Evolutionary conservation across 1,284 basidiomycete species (phyloP), one percentile per base, ranked within the genome.

Genomic region (Farysia itapuensis): DNA sequence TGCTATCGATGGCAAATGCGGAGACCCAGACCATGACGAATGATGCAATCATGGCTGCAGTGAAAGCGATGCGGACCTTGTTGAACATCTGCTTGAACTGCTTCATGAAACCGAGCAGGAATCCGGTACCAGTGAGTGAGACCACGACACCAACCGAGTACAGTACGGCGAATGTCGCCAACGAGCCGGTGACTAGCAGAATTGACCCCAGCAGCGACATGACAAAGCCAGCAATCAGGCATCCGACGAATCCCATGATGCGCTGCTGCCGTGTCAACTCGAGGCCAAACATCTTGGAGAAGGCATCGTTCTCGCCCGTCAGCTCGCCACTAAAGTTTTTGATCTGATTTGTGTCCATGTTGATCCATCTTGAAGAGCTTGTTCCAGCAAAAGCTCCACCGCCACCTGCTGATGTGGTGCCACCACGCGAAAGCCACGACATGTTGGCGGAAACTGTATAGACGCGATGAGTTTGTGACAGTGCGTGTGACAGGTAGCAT

Each of bases 101-200:
- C 51, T 57, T 60, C 16, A 60, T 57, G 35, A 72, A 72, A 3
- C 66, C 58, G 12, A 65, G 42, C 36, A 67, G 43, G 39, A 70
- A 70, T 2, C 70, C 70, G 1, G 70, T 70, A 8, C 90, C 92
- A 49, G 88, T 78, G 39, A 96, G 83, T 9, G 87, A 86, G 45
- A 94, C 78, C 51, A 95, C 77, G 39, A 89, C 87, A 23, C 92
- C 93, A 31, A 94, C 58, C 22, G 82, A 84, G 79, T 91, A 96
- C 31, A 96, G 81, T 12, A 88, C 87, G 24, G 89, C 88, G 74
- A 96, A 96, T 42, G 83, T 81, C n/a, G 81, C 78, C 30, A 88
- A 70, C 39, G 83, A 81, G 1, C 86, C 88, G 5, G 89, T 65
- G 74, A 92, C 84, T 36, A 96, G 80, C 42, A 94, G 77, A 51